A percentile compares a stretch with the other conserved stretches of the same genome.
These are phyloP conservation scores for Cudoniella acicularis DNA, from an alignment of 495 filamentous ascomycete species.

Conservation along the genomic window DNA sequence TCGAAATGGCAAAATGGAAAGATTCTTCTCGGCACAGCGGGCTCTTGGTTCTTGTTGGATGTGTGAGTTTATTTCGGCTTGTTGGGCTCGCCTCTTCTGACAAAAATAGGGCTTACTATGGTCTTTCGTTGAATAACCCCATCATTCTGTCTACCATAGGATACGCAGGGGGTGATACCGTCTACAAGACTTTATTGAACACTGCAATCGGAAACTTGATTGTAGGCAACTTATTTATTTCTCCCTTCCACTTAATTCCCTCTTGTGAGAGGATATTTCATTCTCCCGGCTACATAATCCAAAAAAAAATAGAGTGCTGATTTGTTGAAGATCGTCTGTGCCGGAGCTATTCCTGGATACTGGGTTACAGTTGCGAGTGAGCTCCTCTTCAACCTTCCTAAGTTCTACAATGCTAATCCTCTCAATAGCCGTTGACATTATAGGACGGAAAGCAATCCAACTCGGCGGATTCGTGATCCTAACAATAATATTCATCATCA, in stretches of 20 bases:
- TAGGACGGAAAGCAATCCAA: slow-evolving; percentile 68
- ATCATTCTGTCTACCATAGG: slow-evolving; percentile 65
- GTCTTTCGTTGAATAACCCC: slow-evolving; percentile 59
- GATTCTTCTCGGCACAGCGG: slow-evolving; percentile 70
- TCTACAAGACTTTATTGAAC: slow-evolving; percentile 63
- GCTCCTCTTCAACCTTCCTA: neutral
- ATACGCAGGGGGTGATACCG: slow-evolving; percentile 47
- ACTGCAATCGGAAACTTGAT: slow-evolving; percentile 71
- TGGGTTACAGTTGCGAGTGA: slow-evolving; percentile 58
- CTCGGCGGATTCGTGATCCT: slow-evolving; percentile 64
- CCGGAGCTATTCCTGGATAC: slow-evolving; percentile 75
- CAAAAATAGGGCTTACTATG: slow-evolving; percentile 17
- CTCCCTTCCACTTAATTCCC: no score
- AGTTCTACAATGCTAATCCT: neutral
- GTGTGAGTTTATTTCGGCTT: slow-evolving; percentile 24
- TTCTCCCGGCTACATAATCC: no score
- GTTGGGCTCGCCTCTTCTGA: neutral
- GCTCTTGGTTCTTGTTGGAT: slow-evolving; percentile 77
- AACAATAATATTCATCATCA: slow-evolving; percentile 65
- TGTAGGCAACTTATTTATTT: no score
- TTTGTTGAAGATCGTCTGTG: slow-evolving; percentile 65
- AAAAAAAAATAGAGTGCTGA: no score
- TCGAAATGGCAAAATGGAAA: slow-evolving; percentile 62
- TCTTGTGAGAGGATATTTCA: no score
- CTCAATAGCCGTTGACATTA: slow-evolving; percentile 55